These are phyloP conservation scores for Eragrostis curvula DNA, from an alignment of 176 grass and related monocot genomes.

Conservation along the genomic window DNA sequence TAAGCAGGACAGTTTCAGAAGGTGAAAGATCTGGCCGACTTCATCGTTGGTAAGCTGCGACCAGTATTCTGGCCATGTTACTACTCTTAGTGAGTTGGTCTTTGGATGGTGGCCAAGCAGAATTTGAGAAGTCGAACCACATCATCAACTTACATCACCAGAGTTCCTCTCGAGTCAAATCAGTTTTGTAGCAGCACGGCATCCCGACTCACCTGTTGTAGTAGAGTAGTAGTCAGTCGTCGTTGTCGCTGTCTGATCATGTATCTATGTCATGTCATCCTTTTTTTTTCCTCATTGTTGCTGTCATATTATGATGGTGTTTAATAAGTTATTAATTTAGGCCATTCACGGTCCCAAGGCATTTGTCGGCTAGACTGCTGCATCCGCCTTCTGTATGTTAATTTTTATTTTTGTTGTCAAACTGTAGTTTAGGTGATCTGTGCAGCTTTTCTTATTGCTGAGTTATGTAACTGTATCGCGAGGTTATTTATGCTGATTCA, in stretches of 20 bases:
- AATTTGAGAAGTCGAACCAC: slow-evolving; percentile 41
- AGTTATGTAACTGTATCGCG: slow-evolving; percentile 11
- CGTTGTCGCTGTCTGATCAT: slow-evolving; percentile 15
- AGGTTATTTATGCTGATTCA: slow-evolving; percentile 11
- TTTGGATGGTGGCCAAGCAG: neutral
- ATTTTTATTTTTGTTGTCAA: slow-evolving; percentile 18
- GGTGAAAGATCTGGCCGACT: neutral
- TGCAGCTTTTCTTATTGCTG: neutral
- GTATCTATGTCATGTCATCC: slow-evolving; percentile 27
- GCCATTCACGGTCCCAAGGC: neutral
- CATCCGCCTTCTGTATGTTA: slow-evolving; percentile 30
- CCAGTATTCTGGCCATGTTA: neutral
- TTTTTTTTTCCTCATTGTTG: neutral
- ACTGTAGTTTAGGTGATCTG: neutral
- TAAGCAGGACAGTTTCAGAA: slow-evolving; percentile 5
- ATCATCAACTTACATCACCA: neutral
- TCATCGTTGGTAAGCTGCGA: neutral
- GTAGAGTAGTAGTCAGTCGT: neutral
- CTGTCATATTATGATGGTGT: slow-evolving; percentile 12
- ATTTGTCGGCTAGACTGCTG: slow-evolving; percentile 21
- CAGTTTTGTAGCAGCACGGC: slow-evolving; percentile 29
- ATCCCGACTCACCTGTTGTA: slow-evolving; percentile 1
- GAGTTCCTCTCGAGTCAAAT: slow-evolving; percentile 19
- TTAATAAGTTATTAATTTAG: slow-evolving; percentile 42
- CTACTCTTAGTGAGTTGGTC: neutral